These are phyloP conservation scores for Entoloma clypeatum DNA, from an alignment of 1,284 basidiomycete genomes.

Conservation along the genomic window DNA sequence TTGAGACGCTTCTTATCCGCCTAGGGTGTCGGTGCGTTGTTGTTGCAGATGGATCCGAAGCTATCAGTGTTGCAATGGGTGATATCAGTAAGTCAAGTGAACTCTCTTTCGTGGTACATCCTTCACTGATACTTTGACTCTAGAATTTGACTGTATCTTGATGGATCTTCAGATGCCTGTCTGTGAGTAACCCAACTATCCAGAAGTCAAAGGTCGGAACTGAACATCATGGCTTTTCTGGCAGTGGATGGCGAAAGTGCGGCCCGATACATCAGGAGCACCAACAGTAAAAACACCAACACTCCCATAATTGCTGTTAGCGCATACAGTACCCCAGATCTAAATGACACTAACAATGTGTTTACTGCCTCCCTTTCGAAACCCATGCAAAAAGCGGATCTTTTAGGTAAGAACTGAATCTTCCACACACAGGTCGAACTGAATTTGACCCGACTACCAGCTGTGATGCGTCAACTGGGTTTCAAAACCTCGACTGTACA, in stretches of 20 bases:
- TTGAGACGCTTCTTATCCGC: conserved; percentile 88
- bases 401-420: conserved; percentile 44
- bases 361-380: conserved; percentile 87
- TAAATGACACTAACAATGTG: conserved; percentile 64
- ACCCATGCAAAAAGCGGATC: conserved; percentile 82
- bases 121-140: conserved; percentile 17
- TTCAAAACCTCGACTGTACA: conserved; percentile 83
- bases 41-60: conserved; percentile 94
- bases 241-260: conserved; percentile 89
- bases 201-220: no score
- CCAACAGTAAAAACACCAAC: conserved; percentile 85
- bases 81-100: conserved; percentile 84
- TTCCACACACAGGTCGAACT: conserved; percentile 1
- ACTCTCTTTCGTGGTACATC: conserved; percentile 5
- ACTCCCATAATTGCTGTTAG: conserved; percentile 93
- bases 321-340: conserved; percentile 71
- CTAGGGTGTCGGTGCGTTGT: conserved; percentile 93
- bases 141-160: conserved; percentile 85
- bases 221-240: conserved; percentile 15
- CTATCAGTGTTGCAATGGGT: conserved; percentile 94
- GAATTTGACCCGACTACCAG: conserved; percentile 24
- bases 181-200: conserved; percentile 46
- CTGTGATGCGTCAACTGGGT: conserved; percentile 78
- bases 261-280: conserved; percentile 90
- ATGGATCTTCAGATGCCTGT: conserved; percentile 92